Percentiles rank a stretch among this genome's conserved stretches.
phyloP scores from a whole-genome alignment of 805 yeast species.

The Pichia rugopelliculosa region DNA sequence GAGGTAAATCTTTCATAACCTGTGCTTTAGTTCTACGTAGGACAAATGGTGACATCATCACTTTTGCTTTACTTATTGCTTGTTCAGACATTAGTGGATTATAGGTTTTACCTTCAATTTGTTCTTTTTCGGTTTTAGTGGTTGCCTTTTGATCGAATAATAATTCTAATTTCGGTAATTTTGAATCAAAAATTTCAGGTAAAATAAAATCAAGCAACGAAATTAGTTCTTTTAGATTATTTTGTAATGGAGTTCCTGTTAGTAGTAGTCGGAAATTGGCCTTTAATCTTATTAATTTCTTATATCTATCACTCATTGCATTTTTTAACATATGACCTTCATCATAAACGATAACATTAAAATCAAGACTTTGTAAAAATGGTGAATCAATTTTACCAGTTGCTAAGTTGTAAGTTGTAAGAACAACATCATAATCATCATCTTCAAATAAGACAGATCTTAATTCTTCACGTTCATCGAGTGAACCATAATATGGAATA shows the following conservation, averaged over 20 bases:
- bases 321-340: slow-evolving; percentile 98
- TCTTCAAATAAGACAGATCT: slow-evolving; percentile 58
- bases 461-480: slow-evolving; percentile 75
- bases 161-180: slow-evolving; percentile 71
- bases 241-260: slow-evolving; percentile 97
- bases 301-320: slow-evolving; percentile 78
- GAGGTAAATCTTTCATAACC: slow-evolving; percentile 83
- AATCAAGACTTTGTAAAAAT: slow-evolving; percentile 65
- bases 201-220: slow-evolving; percentile 86
- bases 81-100: slow-evolving; percentile 84
- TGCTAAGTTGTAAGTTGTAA: slow-evolving; percentile 90
- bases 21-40: slow-evolving; percentile 87
- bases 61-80: slow-evolving; percentile 87
- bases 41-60: slow-evolving; percentile 98
- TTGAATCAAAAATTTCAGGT: slow-evolving; percentile 73
- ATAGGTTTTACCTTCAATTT: slow-evolving; percentile 39
- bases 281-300: slow-evolving; percentile 72
- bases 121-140: slow-evolving; percentile 39
- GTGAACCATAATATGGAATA: slow-evolving; percentile 91
- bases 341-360: slow-evolving; percentile 88
- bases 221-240: slow-evolving; percentile 82
- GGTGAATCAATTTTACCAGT: slow-evolving; percentile 73
- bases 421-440: slow-evolving; percentile 71
- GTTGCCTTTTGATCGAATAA: slow-evolving; percentile 84
- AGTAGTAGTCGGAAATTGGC: slow-evolving; percentile 80